Conservation (phyloP, 2,329 filamentous ascomycete genomes). For the Colletotrichum tropicicola region DNA sequence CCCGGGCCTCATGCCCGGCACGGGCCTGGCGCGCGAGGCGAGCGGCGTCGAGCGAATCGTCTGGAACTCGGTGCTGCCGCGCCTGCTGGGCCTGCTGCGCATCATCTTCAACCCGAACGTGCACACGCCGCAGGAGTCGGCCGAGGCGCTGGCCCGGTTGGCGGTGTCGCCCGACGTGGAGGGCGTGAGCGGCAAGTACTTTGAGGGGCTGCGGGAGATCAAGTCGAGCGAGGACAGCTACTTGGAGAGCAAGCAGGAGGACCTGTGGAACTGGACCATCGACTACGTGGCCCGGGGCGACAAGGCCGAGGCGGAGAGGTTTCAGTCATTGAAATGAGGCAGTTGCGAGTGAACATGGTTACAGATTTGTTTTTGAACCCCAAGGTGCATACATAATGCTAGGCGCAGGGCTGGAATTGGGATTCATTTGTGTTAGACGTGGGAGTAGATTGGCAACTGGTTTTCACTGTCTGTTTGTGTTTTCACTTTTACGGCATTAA, state of each 20-base stretch:
- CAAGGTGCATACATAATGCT: too few relatives aligned
- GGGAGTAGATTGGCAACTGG: too few relatives aligned
- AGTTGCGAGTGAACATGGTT: too few relatives aligned
- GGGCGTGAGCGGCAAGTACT: conserved; percentile 51
- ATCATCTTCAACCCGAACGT: conserved; percentile 44
- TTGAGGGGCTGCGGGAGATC: conserved; percentile 49
- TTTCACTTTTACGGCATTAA: too few relatives aligned
- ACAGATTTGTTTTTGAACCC: too few relatives aligned
- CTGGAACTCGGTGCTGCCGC: conserved; percentile 45
- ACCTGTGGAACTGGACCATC: conserved; percentile 59
- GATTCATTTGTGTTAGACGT: too few relatives aligned
- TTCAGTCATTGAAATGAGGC: neutral
- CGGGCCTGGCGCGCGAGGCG: conserved; percentile 48
- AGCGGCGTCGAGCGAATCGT: conserved; percentile 39
- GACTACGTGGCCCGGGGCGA: conserved; percentile 20
- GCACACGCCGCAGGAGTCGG: conserved; percentile 49
- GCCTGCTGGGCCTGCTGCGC: conserved; percentile 45
- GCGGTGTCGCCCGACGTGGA: conserved; percentile 43
- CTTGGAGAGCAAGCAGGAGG: conserved; percentile 54
- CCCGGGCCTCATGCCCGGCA: conserved; percentile 59
- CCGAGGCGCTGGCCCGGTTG: conserved; percentile 48
- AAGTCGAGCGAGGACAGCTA: conserved; percentile 53
- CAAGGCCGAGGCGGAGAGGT: neutral
- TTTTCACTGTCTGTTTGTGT: too few relatives aligned
- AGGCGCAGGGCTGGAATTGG: too few relatives aligned